Evolutionary conservation across 78 protist genomes (phyloP).

Genomic region (Cyanophora paradoxa): DNA sequence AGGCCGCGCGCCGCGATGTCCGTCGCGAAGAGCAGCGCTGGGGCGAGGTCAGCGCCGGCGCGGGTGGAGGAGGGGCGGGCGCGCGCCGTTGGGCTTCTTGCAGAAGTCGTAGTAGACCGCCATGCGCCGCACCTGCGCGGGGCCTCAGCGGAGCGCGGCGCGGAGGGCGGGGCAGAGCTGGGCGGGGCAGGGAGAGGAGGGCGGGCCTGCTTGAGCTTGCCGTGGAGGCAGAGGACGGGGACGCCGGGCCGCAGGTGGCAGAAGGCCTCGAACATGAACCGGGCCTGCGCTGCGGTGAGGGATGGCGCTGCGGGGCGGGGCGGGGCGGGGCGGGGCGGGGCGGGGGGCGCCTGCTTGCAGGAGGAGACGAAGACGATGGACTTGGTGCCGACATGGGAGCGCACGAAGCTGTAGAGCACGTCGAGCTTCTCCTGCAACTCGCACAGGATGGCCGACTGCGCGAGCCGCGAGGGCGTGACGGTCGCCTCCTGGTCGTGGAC

Average conservation of each 20-base stretch:
- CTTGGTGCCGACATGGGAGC: constrained; percentile 70
- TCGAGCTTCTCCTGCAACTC: constrained; percentile 70
- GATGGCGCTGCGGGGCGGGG: too few species aligned
- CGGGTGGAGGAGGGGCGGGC: background rate
- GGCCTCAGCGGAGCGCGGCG: background rate
- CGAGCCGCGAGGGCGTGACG: background rate
- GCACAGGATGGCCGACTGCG: constrained; percentile 58
- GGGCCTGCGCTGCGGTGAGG: constrained; percentile 31
- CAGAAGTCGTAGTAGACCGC: too few species aligned
- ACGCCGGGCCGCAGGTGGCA: constrained; percentile 70
- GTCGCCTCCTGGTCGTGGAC: constrained; percentile 44
- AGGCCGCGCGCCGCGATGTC: constrained; percentile 98
- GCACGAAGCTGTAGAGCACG: constrained; percentile 69
- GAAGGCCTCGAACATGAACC: constrained; percentile 66
- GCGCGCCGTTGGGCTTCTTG: too few species aligned
- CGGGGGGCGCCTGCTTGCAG: constrained; percentile 77
- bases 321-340: too few species aligned
- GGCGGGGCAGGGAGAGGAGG: background rate
- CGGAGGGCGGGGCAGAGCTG: background rate
- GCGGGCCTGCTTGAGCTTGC: constrained; percentile 73
- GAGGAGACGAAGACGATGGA: constrained; percentile 82
- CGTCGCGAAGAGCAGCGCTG: constrained; percentile 91
- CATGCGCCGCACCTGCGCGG: too few species aligned
- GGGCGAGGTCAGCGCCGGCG: background rate
- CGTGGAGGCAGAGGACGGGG: constrained; percentile 71